Conservation (phyloP, 345 rosid species). For the Ceriops tagal region DNA sequence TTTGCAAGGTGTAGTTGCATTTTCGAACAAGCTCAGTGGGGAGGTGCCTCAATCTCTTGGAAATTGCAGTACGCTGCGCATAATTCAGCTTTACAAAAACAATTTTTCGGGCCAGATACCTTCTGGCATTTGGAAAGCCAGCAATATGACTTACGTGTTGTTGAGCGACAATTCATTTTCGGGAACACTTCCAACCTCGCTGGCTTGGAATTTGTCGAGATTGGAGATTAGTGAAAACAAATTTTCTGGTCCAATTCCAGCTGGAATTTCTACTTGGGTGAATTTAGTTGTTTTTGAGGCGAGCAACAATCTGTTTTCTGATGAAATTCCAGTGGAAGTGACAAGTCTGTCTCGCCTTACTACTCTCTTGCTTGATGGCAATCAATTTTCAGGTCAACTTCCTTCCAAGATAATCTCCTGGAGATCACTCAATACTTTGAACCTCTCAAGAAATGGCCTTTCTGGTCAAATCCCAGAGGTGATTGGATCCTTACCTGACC, state of each 20-base stretch:
- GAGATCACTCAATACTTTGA: conserved; percentile 44
- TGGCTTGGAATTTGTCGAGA: conserved; percentile 65
- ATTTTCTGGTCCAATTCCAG: conserved; percentile 74
- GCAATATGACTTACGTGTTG: conserved; percentile 44
- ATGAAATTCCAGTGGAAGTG: conserved; percentile 50
- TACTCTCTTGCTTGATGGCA: conserved; percentile 48
- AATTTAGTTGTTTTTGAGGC: conserved; percentile 52
- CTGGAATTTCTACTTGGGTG: conserved; percentile 46
- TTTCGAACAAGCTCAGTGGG: conserved; percentile 60
- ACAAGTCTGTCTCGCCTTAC: conserved; percentile 50
- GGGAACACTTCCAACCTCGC: conserved; percentile 53
- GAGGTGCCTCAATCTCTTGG: conserved; percentile 63
- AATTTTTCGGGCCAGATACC: conserved; percentile 79
- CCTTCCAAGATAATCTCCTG: conserved; percentile 65
- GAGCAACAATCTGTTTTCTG: conserved; percentile 65
- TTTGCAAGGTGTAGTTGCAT: conserved; percentile 58
- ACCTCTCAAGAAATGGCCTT: conserved; percentile 58
- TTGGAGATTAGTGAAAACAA: conserved; percentile 63
- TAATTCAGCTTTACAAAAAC: conserved; percentile 67
- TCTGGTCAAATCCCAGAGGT: conserved; percentile 66
- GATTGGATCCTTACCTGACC: conserved; percentile 52
- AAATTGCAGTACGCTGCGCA: conserved; percentile 44
- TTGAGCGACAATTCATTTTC: conserved; percentile 63
- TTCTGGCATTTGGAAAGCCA: conserved; percentile 53
- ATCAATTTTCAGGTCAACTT: conserved; percentile 59